Evolutionary conservation across 306 rosid species (phyloP), one percentile per base, ranked within the genome.

Genomic region (Dicorynia guianensis): DNA sequence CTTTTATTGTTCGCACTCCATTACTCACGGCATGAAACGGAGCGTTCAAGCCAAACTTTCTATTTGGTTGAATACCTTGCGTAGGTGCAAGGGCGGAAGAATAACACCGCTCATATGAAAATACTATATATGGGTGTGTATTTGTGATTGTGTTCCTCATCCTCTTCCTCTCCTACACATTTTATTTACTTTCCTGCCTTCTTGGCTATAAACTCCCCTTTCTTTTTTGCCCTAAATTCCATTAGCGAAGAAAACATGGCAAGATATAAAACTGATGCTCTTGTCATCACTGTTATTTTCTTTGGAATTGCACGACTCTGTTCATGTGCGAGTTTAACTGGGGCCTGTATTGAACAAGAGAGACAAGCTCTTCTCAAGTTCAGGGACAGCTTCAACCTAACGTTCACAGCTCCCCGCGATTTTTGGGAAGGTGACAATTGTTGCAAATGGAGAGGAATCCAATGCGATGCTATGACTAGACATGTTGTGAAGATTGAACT

Each of bases 401-500:
- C n/a, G n/a, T n/a, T n/a, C n/a, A n/a, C n/a, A n/a, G n/a, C n/a
- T n/a, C n/a, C n/a, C n/a, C n/a, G n/a, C n/a, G n/a, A n/a, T 54
- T 46, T 14, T 2, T 62, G 48, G 67, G 67, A 62, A 4, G 67
- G 67, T 48, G 36, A 36, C 5, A 14, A 62, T 6, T 62, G 67
- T 0, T 62, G 67, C 67, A 38, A 0, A 9, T 62, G 67, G 67
- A 62, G 4, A 7, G 67, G 67, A n/a, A 12, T 62, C 47, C 15
- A 9, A 8, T 62, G 49, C 36, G 48, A 62, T 62, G 48, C 7
- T 1, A 36, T 2, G 12, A 62, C 67, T 15, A 13, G 67, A 8
- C 48, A 62, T 38, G 67, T 62, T 4, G 30, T 39, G 48, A 62
- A 4, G 5, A 17, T 63, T 63, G 69, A 63, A 10, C 69, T 63